Evolutionary conservation across 768 basidiomycete genomes (phyloP), one percentile per base, ranked within the genome.

Genomic region (Xerocomellus dryophilus): DNA sequence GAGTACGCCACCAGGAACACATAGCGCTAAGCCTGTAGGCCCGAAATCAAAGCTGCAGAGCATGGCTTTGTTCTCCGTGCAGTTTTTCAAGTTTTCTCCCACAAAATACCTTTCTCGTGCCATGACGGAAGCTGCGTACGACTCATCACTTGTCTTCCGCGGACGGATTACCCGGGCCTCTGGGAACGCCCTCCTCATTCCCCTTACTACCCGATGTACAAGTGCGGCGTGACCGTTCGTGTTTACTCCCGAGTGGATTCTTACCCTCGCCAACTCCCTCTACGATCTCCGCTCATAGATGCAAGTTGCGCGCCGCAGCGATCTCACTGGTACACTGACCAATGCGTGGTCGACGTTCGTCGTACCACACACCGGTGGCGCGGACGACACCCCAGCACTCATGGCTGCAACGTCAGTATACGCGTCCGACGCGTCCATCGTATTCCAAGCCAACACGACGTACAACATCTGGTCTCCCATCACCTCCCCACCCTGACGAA

Each of bases 401-500:
- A 60, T 71, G 7, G 71, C 76, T 18, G 77, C 76, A 5, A 65
- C 84, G 11, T 66, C 66, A 6, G 71, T 69, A 29, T 74, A 73
- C 55, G 61, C 70, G 3, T 63, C 63, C 8, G 69, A 81, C 53
- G 71, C 82, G 21, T 81, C 79, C 5, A 84, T 85, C 59, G 54
- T 85, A 5, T 86, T 86, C 66, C 45, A 77, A 61, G 73, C 79
- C 47, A 81, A 82, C 35, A 66, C 76, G 18, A 81, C 76, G 1
- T 86, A 86, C 61, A 86, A 85, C 59, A 78, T 84, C 7, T 82
- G 78, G 61, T 81, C 81, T 3, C 80, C 83, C 1, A 73, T 84
- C 67, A 76, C 71, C 50, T 85, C 80, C 82, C 0, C 63, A 60
- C 0, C 63, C 85, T 35, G 47, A 78, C 73, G 32, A 83, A 84